Evolutionary conservation across 352 stramenopile species (phyloP).

Genomic region (Blastocystis sp.): DNA sequence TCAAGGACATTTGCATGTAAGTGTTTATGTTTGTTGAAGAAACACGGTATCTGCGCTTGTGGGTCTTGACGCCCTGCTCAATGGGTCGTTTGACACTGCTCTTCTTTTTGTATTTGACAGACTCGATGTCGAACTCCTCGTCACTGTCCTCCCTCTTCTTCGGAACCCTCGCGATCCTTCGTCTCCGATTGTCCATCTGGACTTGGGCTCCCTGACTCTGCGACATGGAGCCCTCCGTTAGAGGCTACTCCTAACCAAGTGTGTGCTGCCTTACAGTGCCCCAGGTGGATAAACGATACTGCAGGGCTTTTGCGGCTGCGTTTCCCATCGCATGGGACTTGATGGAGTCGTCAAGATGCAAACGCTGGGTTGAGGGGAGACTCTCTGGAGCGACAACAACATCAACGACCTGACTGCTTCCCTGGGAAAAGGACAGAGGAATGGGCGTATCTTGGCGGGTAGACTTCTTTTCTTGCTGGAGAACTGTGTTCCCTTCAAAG

Average conservation of each 20-base stretch:
- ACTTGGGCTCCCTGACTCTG: not conserved
- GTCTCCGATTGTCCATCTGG: not conserved
- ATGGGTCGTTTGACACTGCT: constrained; percentile 45
- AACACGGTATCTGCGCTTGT: not conserved
- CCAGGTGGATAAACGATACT: not conserved
- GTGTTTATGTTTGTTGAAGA: constrained; percentile 4
- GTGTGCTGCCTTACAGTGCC: not conserved
- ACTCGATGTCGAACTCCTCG: constrained; percentile 23
- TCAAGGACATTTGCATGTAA: constrained; percentile 60
- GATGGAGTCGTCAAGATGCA: not conserved
- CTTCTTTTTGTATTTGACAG: not conserved
- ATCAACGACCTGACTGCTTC: not conserved
- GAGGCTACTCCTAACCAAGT: not conserved
- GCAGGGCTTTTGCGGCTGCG: not conserved
- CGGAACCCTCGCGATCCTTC: too few relatives aligned
- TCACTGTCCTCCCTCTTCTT: constrained; percentile 34
- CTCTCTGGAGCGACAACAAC: not conserved
- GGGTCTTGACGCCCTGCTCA: not conserved
- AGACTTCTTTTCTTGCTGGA: not conserved
- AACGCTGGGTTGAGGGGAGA: not conserved
- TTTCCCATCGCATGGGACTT: not conserved
- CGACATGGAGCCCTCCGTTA: not conserved
- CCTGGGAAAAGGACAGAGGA: not conserved
- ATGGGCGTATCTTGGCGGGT: not conserved
- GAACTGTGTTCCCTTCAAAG: not conserved